Evolutionary conservation across 2,329 filamentous ascomycete genomes (phyloP).

Genomic region (Cordyceps tenuipes): DNA sequence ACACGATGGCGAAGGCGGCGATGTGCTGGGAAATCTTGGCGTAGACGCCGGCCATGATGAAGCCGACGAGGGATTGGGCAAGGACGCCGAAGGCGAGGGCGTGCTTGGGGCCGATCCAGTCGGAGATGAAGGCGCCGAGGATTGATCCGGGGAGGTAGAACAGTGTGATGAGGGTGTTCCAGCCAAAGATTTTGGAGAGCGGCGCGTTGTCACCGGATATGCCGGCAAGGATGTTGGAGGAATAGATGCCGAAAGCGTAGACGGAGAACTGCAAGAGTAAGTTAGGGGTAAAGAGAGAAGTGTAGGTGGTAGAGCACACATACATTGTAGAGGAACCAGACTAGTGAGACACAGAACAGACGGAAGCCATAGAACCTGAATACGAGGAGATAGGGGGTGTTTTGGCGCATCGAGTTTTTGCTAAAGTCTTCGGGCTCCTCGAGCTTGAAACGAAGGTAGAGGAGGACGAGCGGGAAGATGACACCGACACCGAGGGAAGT

Average conservation of each 20-base stretch:
- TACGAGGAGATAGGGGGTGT: slow-evolving; percentile 48
- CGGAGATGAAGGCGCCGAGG: slow-evolving; percentile 66
- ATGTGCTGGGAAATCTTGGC: slow-evolving; percentile 49
- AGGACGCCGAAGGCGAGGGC: slow-evolving; percentile 64
- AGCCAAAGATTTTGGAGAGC: slow-evolving; percentile 73
- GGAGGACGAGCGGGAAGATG: slow-evolving; percentile 64
- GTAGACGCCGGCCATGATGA: slow-evolving; percentile 82
- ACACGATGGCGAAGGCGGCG: slow-evolving; percentile 30
- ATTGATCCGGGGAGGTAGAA: slow-evolving; percentile 84
- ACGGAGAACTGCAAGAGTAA: slow-evolving; percentile 51
- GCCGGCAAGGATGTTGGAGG: slow-evolving; percentile 61
- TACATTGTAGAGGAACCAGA: slow-evolving; percentile 80
- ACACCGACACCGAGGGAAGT: slow-evolving; percentile 70
- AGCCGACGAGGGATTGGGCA: slow-evolving; percentile 70
- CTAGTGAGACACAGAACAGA: slow-evolving; percentile 56
- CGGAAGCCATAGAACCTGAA: slow-evolving; percentile 65
- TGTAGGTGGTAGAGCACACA: slow-evolving; percentile 17
- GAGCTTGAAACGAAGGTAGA: slow-evolving; percentile 63
- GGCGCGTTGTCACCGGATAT: slow-evolving; percentile 51
- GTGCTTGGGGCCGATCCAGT: slow-evolving; percentile 70
- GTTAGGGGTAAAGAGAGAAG: not conserved
- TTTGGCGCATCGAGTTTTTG: slow-evolving; percentile 56
- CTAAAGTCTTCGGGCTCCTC: slow-evolving; percentile 73
- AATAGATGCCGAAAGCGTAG: slow-evolving; percentile 83
- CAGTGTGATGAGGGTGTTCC: slow-evolving; percentile 80